Evolutionary conservation across 2,329 filamentous ascomycete genomes (phyloP), one percentile per base, ranked within the genome.

Genomic region (Aureobasidium sp.): DNA sequence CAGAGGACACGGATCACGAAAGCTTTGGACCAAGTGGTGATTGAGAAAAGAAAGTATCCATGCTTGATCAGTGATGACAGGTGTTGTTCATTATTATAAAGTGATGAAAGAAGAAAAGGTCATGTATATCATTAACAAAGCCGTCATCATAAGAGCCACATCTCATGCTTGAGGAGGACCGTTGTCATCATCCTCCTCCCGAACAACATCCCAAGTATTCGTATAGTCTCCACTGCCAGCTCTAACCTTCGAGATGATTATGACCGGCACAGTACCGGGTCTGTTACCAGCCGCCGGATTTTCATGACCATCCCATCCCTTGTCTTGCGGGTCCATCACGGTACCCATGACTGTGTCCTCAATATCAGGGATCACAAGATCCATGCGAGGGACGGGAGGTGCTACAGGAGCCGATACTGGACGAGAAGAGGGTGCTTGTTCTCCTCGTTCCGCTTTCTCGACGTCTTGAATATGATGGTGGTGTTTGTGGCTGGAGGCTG

Each of bases 331-430:
- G 21, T 59, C 55, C 42, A 48, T 59, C 21, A 59, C 44, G 6
- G 42, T 59, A 25, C 49, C 44, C 45, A 59, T 59, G 7, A 50
- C n/a, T 1, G 45, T 59, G 21, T 59, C 57, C 27, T 49, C 57
- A 27, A 59, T 50, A 42, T 59, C 57, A 5, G 57, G 57, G 3
- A 59, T 59, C n/a, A 59, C 37, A 4, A 59, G 45, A 25, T 49
- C 57, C 44, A 59, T 49, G 0, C 27, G 25, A 32, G 44, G 57
- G 0, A 42, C 27, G 9, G 45, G 42, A 21, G 42, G 27, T 48
- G 42, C 42, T 21, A 44, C 5, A 6, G 27, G 3, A 30, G 42
- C 32, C 1, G 37, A 32, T 13, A 9, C 4, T 9, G 54, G 42
- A 16, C 13, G 30, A 13, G 44, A 30, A 37, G 30, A 29, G 8